Evolutionary conservation across 495 filamentous ascomycete species (phyloP), one percentile per base, ranked within the genome.

Genomic region (Schizothecium vesticola): DNA sequence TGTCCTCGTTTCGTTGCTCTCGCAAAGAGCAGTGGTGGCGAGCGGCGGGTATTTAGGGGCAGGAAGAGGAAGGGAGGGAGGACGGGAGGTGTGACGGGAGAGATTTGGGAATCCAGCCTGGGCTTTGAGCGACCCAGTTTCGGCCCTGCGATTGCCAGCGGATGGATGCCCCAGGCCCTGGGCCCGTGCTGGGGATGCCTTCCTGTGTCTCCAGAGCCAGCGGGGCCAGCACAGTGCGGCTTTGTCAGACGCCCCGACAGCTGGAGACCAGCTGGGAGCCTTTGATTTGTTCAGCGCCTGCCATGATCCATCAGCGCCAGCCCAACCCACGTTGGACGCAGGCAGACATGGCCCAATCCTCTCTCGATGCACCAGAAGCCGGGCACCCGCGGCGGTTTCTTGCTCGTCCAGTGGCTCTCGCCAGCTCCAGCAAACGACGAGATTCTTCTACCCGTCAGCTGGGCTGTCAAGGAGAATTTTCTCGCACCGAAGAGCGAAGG

Each of bases 311-410:
- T n/a, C 16, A 51, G 59, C 23, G 26, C 64, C 13, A 51, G 67
- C 43, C 43, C 43, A 51, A 51, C 43, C 31, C 43, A 51, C 43
- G 33, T 43, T 43, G 33, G 33, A 43, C 33, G 68, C 65, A 68
- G 72, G 70, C 68, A 69, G 70, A 67, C 56, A 67, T 24, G 64
- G 63, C 71, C 71, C 71, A 73, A 73, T 71, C 62, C 65, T 22
- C 61, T n/a, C n/a, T 19, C 43, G 16, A 51, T 19, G 59, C 43
- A 65, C 43, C 36, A 43, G 36, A 63, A 59, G 33, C 28, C 29
- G 65, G 64, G 61, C 65, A 31, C 68, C 64, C 63, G 68, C 64
- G 56, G 21, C 60, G 28, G 29, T 56, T 65, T 60, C 24, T 51
- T 63, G 16, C 33, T 24, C 66, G 65, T 16, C 33, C 57, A 24